Conservation (phyloP, 305 asterid species). For the Solanum aculeatissimum region DNA sequence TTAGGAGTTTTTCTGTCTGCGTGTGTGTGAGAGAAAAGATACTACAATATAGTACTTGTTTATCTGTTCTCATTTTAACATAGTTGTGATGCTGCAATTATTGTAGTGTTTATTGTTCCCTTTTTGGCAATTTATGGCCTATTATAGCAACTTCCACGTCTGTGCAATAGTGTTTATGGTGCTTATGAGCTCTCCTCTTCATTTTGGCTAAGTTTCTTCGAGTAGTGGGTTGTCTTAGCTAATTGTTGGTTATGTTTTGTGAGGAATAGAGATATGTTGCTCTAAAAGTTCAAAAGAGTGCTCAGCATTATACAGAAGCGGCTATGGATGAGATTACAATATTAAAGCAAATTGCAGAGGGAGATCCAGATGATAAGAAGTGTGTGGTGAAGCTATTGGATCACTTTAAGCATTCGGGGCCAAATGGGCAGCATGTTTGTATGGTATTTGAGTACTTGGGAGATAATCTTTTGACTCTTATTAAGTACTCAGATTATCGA, state of each 20-base stretch:
- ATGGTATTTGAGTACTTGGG: constrained; percentile 96
- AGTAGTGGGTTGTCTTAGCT: not conserved
- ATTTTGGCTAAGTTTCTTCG: not conserved
- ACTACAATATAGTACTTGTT: not conserved
- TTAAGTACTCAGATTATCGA: constrained; percentile 74
- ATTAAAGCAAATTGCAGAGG: constrained; percentile 84
- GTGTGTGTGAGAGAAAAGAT: not conserved
- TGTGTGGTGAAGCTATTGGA: constrained; percentile 94
- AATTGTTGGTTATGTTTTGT: not conserved
- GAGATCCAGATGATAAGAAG: constrained; percentile 75
- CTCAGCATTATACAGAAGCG: constrained; percentile 94
- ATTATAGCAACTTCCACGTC: not conserved
- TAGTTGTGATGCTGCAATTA: not conserved
- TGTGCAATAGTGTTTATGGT: not conserved
- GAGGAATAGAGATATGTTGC: constrained; percentile 73
- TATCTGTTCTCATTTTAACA: not conserved
- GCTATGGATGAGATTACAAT: constrained; percentile 96
- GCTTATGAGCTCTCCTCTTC: not conserved
- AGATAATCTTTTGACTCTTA: constrained; percentile 83
- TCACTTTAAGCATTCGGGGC: constrained; percentile 96
- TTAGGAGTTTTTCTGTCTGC: not conserved
- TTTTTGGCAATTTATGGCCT: not conserved
- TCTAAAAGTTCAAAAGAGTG: constrained; percentile 91
- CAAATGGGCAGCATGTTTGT: constrained; percentile 96
- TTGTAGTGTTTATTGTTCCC: not conserved